Evolutionary conservation across 2,329 filamentous ascomycete species (phyloP).

Genomic region (Didymellaceae sp.): DNA sequence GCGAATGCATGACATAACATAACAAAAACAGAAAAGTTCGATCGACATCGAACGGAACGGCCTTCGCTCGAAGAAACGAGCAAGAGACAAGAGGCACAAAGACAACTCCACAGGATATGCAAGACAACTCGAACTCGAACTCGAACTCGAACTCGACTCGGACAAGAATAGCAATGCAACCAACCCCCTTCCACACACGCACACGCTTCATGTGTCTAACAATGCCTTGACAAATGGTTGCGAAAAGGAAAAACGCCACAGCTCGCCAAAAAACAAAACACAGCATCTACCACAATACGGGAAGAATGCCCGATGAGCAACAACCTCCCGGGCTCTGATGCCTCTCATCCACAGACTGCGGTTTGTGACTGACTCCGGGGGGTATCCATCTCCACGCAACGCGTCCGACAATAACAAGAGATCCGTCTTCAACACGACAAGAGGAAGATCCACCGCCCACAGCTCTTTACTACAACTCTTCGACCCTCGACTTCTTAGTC

Average conservation of each 20-base stretch:
- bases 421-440: constrained; percentile 4
- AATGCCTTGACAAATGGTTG: background rate
- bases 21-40: too few relatives aligned
- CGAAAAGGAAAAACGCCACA: background rate
- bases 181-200: background rate
- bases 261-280: background rate
- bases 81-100: background rate
- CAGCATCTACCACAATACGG: background rate
- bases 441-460: constrained; percentile 1
- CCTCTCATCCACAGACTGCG: too few relatives aligned
- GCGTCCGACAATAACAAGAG: background rate
- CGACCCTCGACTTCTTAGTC: constrained; percentile 10
- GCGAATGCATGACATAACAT: too few relatives aligned
- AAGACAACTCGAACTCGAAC: background rate
- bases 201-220: background rate
- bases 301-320: too few relatives aligned
- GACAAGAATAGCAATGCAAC: background rate
- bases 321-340: too few relatives aligned
- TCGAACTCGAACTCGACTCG: too few relatives aligned
- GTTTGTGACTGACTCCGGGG: background rate
- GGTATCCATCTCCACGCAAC: background rate
- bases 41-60: too few relatives aligned
- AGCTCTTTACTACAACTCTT: constrained; percentile 7
- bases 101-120: constrained; percentile 10
- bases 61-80: too few relatives aligned